A percentile compares a stretch with the other conserved stretches of the same genome.
phyloP scores from a whole-genome alignment of 1,284 basidiomycete species.

The Uromyces viciae-fabae region DNA sequence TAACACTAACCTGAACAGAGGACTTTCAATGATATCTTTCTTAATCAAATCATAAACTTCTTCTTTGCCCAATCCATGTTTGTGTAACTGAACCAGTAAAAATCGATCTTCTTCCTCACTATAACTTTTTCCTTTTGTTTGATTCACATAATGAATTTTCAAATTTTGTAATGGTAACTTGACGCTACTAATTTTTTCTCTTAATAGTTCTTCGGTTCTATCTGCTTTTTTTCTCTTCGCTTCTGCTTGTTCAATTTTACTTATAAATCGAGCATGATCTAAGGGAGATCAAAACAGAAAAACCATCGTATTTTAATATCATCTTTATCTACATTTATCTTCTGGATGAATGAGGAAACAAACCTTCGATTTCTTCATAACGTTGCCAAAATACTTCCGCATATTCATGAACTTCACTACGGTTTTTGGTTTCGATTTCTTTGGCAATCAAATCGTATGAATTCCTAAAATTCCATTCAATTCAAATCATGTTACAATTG shows the following conservation, averaged over 20 bases:
- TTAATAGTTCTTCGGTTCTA: conserved; percentile 58
- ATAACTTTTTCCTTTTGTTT: conserved; percentile 85
- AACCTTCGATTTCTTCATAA: conserved; percentile 77
- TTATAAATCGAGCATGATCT: conserved; percentile 55
- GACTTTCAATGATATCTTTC: conserved; percentile 90
- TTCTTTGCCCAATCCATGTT: conserved; percentile 86
- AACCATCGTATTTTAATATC: no score
- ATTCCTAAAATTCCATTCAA: no score
- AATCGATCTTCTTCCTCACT: conserved; percentile 96
- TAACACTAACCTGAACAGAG: conserved; percentile 73
- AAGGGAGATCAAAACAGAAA: no score
- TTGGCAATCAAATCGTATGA: conserved; percentile 71
- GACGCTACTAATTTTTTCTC: conserved; percentile 75
- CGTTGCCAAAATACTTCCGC: conserved; percentile 83
- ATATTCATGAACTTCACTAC: conserved; percentile 76
- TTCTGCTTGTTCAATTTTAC: conserved; percentile 79
- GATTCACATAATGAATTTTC: conserved; percentile 86
- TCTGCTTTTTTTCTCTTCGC: conserved; percentile 55
- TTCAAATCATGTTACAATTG: no score
- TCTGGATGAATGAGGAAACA: no score
- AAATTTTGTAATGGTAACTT: conserved; percentile 89
- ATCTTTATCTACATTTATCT: no score
- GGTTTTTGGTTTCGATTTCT: conserved; percentile 81
- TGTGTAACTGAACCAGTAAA: conserved; percentile 79
- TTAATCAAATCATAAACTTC: conserved; percentile 95